A percentile compares a stretch with the other conserved stretches of the same genome.
Conservation (phyloP, 1,284 basidiomycete genomes). For the Papiliotrema fonsecae region DNA sequence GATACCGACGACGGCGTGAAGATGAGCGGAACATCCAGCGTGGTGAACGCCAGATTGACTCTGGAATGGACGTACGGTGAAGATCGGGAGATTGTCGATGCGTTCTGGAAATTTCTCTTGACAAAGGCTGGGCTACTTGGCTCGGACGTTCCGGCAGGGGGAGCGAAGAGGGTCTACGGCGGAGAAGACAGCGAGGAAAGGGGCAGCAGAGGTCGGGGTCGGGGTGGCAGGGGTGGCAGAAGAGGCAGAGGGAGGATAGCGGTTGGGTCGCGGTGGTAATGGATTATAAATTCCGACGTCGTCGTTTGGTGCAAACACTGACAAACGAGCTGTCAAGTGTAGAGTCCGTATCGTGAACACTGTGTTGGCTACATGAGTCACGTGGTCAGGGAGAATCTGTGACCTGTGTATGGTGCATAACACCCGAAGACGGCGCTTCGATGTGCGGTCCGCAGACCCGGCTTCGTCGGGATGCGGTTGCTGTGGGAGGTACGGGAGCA, state of each 20-base stretch:
- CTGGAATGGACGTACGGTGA: constrained; percentile 63
- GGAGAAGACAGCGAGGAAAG: not conserved
- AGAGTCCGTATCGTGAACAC: too few relatives aligned
- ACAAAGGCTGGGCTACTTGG: constrained; percentile 43
- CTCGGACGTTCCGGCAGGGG: constrained; percentile 1
- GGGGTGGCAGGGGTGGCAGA: constrained; percentile 2
- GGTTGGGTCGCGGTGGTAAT: not conserved
- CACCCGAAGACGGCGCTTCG: too few relatives aligned
- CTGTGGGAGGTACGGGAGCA: too few relatives aligned
- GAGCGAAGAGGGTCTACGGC: not conserved
- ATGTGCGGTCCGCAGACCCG: too few relatives aligned
- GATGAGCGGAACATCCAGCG: too few relatives aligned
- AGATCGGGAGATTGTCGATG: constrained; percentile 61
- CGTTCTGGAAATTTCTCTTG: constrained; percentile 60
- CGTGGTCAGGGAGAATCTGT: too few relatives aligned
- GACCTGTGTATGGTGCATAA: too few relatives aligned
- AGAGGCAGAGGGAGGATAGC: not conserved
- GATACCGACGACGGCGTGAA: not conserved
- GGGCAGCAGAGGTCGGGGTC: constrained; percentile 4
- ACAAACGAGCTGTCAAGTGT: not conserved
- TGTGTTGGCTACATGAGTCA: too few relatives aligned
- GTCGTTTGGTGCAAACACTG: not conserved
- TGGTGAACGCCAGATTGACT: constrained; percentile 42
- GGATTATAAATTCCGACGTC: not conserved
- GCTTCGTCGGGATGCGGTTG: too few relatives aligned